phyloP scores from a whole-genome alignment of 164 flowering plant genomes.

The Warburgia ugandensis region DNA sequence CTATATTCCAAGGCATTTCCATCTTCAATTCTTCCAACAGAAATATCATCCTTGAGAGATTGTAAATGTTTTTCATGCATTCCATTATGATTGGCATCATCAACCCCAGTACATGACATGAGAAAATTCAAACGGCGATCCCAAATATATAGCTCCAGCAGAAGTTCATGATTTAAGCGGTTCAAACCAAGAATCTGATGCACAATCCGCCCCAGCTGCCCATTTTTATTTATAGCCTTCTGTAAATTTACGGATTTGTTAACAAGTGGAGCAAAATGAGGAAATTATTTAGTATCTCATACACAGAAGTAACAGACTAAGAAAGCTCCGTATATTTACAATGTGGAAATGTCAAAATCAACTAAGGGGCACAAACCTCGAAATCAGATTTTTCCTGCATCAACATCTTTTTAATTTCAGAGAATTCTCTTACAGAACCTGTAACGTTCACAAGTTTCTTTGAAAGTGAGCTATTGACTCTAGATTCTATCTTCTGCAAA shows the following conservation, averaged over 20 bases:
- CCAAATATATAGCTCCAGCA: conserved; percentile 71
- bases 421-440: conserved; percentile 33
- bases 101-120: conserved; percentile 16
- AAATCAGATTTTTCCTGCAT: conserved; percentile 54
- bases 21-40: conserved; percentile 7
- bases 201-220: conserved; percentile 22
- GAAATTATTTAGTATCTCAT: too few species aligned
- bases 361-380: conserved; percentile 48
- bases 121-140: conserved; percentile 57
- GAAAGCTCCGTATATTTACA: too few species aligned
- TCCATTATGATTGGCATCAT: conserved; percentile 13
- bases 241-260: conserved; percentile 35
- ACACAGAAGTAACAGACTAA: too few species aligned
- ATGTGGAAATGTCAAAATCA: not conserved
- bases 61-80: conserved; percentile 10
- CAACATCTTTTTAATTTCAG: conserved; percentile 60
- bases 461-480: conserved; percentile 22
- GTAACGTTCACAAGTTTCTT: conserved; percentile 20
- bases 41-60: conserved; percentile 14
- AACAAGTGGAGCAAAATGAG: not conserved
- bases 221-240: conserved; percentile 25
- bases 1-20: not conserved
- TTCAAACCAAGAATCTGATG: conserved; percentile 56
- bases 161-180: conserved; percentile 54
- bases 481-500: conserved; percentile 38